These are phyloP conservation scores for Mycena belliarum DNA, from an alignment of 768 basidiomycete genomes.

Conservation along the genomic window DNA sequence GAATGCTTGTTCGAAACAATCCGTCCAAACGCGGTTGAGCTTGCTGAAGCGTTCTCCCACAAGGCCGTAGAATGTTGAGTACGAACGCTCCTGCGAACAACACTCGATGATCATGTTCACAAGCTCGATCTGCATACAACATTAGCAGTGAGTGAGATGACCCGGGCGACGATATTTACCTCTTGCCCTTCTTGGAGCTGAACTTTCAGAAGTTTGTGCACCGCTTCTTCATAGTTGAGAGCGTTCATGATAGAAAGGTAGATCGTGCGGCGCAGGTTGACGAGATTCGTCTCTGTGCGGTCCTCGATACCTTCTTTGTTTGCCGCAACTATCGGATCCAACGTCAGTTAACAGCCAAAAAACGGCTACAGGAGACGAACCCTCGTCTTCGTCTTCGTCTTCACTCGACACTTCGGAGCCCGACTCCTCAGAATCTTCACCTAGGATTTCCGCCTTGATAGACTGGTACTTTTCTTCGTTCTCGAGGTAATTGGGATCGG, in stretches of 20 bases:
- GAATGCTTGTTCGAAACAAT: conserved; percentile 86
- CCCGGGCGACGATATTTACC: conserved; percentile 42
- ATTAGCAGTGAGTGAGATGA: not conserved
- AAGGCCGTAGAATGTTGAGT: conserved; percentile 96
- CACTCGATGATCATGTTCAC: conserved; percentile 99
- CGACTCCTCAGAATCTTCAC: conserved; percentile 79
- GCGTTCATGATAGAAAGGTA: conserved; percentile 99
- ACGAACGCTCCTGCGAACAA: conserved; percentile 99
- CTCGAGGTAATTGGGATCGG: conserved; percentile 82
- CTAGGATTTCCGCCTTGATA: conserved; percentile 93
- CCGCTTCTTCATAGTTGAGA: conserved; percentile 96
- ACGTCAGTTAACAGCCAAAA: not conserved
- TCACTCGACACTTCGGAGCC: conserved; percentile 67
- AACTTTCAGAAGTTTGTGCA: conserved; percentile 95
- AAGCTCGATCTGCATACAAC: conserved; percentile 75
- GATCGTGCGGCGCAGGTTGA: conserved; percentile 91
- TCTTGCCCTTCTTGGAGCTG: conserved; percentile 92
- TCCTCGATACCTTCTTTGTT: conserved; percentile 87
- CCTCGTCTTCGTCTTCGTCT: conserved; percentile 57
- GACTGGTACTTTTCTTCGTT: conserved; percentile 93
- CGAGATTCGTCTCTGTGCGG: conserved; percentile 91
- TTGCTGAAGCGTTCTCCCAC: conserved; percentile 96
- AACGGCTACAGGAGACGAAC: conserved; percentile 21
- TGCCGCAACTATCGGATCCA: conserved; percentile 52
- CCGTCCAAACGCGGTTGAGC: conserved; percentile 93